Conservation (phyloP, 768 basidiomycete species). For the Harrya chromipes region DNA sequence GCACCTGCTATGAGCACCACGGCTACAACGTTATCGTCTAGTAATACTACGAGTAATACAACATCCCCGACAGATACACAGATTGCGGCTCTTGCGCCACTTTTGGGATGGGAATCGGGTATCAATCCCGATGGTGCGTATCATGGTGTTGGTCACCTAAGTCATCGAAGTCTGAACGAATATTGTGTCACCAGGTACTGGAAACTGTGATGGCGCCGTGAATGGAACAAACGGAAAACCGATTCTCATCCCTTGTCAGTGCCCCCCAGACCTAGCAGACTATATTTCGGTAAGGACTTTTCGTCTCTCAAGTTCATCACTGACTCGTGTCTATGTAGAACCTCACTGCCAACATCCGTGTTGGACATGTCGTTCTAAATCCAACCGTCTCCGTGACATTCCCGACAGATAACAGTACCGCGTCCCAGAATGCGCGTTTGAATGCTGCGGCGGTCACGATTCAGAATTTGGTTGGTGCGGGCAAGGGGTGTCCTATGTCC, state of each 20-base stretch:
- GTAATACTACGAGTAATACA: slow-evolving; percentile 9
- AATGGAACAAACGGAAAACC: slow-evolving; percentile 31
- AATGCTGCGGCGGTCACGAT: slow-evolving; percentile 59
- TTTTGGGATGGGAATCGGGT: slow-evolving; percentile 53
- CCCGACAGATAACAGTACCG: slow-evolving; percentile 40
- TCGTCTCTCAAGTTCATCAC: not conserved
- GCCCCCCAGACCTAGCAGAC: slow-evolving; percentile 29
- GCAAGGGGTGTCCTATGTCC: slow-evolving; percentile 62
- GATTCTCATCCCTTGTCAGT: slow-evolving; percentile 34
- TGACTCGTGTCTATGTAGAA: slow-evolving; percentile 19
- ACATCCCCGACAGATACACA: slow-evolving; percentile 22
- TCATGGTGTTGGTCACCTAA: slow-evolving; percentile 9
- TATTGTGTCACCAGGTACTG: slow-evolving; percentile 25
- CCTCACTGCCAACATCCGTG: slow-evolving; percentile 39
- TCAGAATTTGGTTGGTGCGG: slow-evolving; percentile 68
- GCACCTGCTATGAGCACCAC: slow-evolving; percentile 4
- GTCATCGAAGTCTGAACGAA: not conserved
- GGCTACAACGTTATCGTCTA: not conserved
- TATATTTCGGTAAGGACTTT: slow-evolving; percentile 23
- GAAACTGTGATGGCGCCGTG: slow-evolving; percentile 37
- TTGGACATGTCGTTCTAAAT: slow-evolving; percentile 42
- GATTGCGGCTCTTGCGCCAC: slow-evolving; percentile 48
- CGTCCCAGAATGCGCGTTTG: slow-evolving; percentile 47
- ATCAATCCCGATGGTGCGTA: slow-evolving; percentile 58
- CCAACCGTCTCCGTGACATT: slow-evolving; percentile 39